phyloP scores from a whole-genome alignment of 768 basidiomycete species.

The Mycena pura region DNA sequence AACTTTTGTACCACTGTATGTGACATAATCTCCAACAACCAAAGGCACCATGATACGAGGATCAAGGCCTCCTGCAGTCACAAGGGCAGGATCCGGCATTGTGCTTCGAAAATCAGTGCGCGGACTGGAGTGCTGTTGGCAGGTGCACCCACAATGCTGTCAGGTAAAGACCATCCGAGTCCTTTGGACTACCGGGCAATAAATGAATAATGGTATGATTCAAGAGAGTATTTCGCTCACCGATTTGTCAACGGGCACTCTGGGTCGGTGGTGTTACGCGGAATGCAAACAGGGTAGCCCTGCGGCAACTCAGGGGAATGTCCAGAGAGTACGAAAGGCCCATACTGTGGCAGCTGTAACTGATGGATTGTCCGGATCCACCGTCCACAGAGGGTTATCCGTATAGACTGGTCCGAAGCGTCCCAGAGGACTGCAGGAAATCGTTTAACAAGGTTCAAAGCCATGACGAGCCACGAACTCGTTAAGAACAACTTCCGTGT shows the following conservation, averaged over 20 bases:
- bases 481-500: background rate
- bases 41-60: background rate
- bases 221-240: background rate
- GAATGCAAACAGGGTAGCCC: conserved; percentile 25
- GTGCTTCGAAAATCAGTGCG: background rate
- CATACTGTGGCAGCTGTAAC: conserved; percentile 25
- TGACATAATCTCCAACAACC: conserved; percentile 25
- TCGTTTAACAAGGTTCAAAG: too few relatives aligned
- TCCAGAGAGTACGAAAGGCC: conserved; percentile 17
- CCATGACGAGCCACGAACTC: too few relatives aligned
- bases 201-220: background rate
- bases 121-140: too few relatives aligned
- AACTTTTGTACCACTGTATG: conserved; percentile 27
- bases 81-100: conserved; percentile 8
- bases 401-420: background rate
- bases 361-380: conserved; percentile 28
- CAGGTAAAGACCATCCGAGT: too few relatives aligned
- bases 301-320: background rate
- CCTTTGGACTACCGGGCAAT: background rate
- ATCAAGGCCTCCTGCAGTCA: background rate
- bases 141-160: too few relatives aligned
- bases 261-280: conserved; percentile 6
- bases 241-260: conserved; percentile 6
- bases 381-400: conserved; percentile 25
- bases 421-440: background rate